A percentile compares a stretch with the other conserved stretches of the same genome.
Evolutionary conservation across 208 protist genomes (phyloP).

Genomic region (Trypanosoma theileri): DNA sequence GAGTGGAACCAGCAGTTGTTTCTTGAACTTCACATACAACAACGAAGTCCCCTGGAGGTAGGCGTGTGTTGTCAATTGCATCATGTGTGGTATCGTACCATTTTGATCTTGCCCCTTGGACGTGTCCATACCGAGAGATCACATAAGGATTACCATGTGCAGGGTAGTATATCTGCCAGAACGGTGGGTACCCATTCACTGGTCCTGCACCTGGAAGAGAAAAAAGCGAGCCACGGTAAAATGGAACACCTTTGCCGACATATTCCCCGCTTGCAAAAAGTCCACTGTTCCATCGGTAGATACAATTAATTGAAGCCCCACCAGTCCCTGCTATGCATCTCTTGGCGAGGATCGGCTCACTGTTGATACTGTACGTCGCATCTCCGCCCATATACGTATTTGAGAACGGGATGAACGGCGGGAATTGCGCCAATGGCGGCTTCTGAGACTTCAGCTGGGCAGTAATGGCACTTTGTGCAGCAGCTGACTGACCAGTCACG

Average conservation of each 20-base stretch:
- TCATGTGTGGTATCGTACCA: not conserved
- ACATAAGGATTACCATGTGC: not conserved
- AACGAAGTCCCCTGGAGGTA: not conserved
- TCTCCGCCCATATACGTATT: conserved; percentile 3
- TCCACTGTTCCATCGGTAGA: not conserved
- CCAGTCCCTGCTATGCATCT: not conserved
- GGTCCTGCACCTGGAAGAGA: not conserved
- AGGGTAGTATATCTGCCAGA: not conserved
- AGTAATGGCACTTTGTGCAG: not conserved
- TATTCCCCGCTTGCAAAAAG: not conserved
- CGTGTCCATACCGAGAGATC: not conserved
- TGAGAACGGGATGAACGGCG: too few species aligned
- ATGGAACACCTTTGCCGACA: not conserved
- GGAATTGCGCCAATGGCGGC: not conserved
- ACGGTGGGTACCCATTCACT: not conserved
- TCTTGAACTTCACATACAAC: conserved; percentile 9
- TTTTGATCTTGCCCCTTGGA: not conserved
- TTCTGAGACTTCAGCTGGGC: not conserved
- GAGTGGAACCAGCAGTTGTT: not conserved
- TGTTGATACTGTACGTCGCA: not conserved
- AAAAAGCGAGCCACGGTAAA: conserved; percentile 4
- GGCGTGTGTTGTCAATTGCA: not conserved
- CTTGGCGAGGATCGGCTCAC: not conserved
- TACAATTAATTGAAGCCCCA: not conserved
- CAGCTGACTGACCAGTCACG: conserved; percentile 2